phyloP scores from a whole-genome alignment of 192 early-diverging fungal genomes.

The Coemansia umbellata region DNA sequence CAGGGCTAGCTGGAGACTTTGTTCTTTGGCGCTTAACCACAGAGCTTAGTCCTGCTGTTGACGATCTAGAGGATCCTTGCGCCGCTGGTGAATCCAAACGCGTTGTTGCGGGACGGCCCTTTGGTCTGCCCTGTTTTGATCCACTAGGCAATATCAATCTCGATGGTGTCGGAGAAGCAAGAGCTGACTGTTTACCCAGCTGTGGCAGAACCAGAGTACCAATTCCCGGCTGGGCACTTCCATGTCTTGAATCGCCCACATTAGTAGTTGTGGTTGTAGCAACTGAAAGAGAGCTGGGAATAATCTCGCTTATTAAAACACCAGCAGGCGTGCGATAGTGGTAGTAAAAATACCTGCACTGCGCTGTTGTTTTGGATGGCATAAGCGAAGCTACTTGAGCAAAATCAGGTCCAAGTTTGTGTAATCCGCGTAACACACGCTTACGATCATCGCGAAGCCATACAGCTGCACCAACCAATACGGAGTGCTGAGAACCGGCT shows the following conservation, averaged over 20 bases:
- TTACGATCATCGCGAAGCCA: constrained; percentile 57
- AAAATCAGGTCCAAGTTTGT: constrained; percentile 67
- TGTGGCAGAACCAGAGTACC: constrained; percentile 28
- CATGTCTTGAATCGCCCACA: not conserved
- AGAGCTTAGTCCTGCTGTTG: not conserved
- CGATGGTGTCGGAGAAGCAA: not conserved
- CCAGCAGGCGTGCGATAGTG: constrained; percentile 60
- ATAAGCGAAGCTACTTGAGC: constrained; percentile 63
- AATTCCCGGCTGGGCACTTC: not conserved
- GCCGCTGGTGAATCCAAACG: not conserved
- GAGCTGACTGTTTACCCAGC: not conserved
- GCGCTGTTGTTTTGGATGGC: constrained; percentile 71
- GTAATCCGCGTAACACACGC: constrained; percentile 60
- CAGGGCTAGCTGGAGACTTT: not conserved
- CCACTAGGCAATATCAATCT: too few relatives aligned
- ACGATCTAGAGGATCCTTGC: not conserved
- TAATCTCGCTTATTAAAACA: constrained; percentile 21
- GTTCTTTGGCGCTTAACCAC: constrained; percentile 9
- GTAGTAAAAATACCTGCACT: constrained; percentile 76
- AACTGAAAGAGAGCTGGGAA: constrained; percentile 4
- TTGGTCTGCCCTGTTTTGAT: not conserved
- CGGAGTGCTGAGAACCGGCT: constrained; percentile 19
- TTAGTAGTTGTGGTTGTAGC: not conserved
- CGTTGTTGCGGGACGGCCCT: not conserved
- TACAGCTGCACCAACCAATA: constrained; percentile 37